Conservation (phyloP, 169 alveolate species). For the Prorocentrum cordatum region DNA sequence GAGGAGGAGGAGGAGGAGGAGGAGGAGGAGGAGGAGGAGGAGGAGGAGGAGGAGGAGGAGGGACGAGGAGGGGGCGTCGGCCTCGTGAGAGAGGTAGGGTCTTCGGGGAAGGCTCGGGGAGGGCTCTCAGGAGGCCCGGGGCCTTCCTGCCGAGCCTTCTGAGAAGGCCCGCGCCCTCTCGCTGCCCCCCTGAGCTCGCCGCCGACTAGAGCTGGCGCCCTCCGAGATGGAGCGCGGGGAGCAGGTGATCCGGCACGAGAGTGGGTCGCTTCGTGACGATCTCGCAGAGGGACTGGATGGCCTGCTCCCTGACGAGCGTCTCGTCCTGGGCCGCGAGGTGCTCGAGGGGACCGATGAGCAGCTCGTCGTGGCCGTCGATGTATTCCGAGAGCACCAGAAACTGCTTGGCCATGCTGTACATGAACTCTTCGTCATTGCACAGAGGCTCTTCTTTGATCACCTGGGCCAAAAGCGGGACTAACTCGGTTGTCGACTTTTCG, state of each 20-base stretch:
- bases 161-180: no score
- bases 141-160: no score
- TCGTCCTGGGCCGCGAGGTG: constrained; percentile 69
- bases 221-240: constrained; percentile 41
- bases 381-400: constrained; percentile 50
- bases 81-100: no score
- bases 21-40: no score
- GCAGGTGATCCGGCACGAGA: background rate
- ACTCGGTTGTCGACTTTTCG: constrained; percentile 19
- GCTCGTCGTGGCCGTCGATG: constrained; percentile 60
- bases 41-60: no score
- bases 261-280: constrained; percentile 35
- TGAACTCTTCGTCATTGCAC: constrained; percentile 58
- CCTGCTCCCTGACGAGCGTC: constrained; percentile 41
- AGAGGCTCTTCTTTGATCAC: constrained; percentile 61
- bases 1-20: no score
- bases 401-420: constrained; percentile 62
- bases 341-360: constrained; percentile 34
- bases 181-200: no score
- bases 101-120: no score
- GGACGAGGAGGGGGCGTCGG: no score
- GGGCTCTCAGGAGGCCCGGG: no score
- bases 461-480: constrained; percentile 33
- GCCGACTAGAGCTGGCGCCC: no score
- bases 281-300: constrained; percentile 52